These are phyloP conservation scores for Cajanus cajan DNA, from an alignment of 306 rosid species.

Conservation along the genomic window DNA sequence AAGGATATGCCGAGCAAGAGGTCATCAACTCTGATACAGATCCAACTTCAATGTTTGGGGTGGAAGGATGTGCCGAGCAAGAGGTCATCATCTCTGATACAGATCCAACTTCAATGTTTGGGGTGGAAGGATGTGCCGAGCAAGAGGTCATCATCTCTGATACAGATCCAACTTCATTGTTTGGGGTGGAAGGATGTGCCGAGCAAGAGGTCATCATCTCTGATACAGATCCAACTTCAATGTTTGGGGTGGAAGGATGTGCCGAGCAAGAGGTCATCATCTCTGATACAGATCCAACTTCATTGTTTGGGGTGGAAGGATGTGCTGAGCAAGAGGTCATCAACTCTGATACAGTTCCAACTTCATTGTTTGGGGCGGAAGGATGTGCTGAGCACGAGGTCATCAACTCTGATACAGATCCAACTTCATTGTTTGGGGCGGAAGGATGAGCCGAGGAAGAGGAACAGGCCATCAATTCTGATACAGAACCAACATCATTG, in stretches of 20 bases:
- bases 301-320: background rate
- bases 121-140: constrained; percentile 17
- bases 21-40: constrained; percentile 33
- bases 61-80: constrained; percentile 12
- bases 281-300: constrained; percentile 25
- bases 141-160: constrained; percentile 36
- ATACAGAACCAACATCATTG: constrained; percentile 16
- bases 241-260: constrained; percentile 25
- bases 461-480: constrained; percentile 35
- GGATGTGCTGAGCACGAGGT: constrained; percentile 21
- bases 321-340: background rate
- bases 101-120: constrained; percentile 19
- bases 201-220: constrained; percentile 25
- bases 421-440: constrained; percentile 28
- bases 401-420: constrained; percentile 28
- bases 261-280: constrained; percentile 15
- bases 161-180: constrained; percentile 12
- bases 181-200: constrained; percentile 24
- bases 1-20: constrained; percentile 12
- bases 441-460: constrained; percentile 15
- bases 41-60: constrained; percentile 25
- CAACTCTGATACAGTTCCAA: background rate
- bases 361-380: constrained; percentile 29
- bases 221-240: constrained; percentile 27
- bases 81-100: background rate